Evolutionary conservation across 2,329 filamentous ascomycete species (phyloP).

Genomic region (Zymoseptoria ardabiliae): DNA sequence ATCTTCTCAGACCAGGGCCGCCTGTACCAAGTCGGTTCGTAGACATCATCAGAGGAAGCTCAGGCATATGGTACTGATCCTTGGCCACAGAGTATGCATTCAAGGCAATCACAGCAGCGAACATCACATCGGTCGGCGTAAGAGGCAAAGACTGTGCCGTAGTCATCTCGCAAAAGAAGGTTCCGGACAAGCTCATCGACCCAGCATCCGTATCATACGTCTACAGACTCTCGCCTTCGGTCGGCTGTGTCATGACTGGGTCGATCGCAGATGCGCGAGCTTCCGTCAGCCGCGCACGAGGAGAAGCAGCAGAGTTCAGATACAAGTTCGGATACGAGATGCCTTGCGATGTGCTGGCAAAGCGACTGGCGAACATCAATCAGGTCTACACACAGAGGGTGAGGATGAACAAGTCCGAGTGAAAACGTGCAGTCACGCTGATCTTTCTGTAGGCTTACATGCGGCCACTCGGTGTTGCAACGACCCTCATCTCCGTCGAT

Average conservation of each 20-base stretch:
- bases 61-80: conserved; percentile 15
- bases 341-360: conserved; percentile 93
- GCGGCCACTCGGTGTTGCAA: conserved; percentile 92
- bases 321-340: conserved; percentile 99
- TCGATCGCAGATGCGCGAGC: conserved; percentile 96
- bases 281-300: conserved; percentile 83
- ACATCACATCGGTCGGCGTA: conserved; percentile 96
- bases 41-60: conserved; percentile 2
- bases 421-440: conserved; percentile 20
- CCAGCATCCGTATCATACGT: conserved; percentile 94
- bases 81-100: conserved; percentile 85
- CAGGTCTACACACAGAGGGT: conserved; percentile 98
- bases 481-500: conserved; percentile 89
- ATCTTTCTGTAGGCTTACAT: conserved; percentile 69
- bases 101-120: conserved; percentile 98
- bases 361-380: conserved; percentile 96
- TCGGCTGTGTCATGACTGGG: conserved; percentile 97
- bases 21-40: conserved; percentile 98
- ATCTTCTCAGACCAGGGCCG: conserved; percentile 99
- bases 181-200: conserved; percentile 99
- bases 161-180: conserved; percentile 98
- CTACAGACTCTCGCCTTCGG: conserved; percentile 91
- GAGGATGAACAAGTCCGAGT: conserved; percentile 27
- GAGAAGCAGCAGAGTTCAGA: conserved; percentile 92
- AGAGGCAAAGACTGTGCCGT: conserved; percentile 96